A percentile compares a stretch with the other conserved stretches of the same genome.
phyloP scores from a whole-genome alignment of 2,329 filamentous ascomycete genomes.

The Exophiala calicioides region DNA sequence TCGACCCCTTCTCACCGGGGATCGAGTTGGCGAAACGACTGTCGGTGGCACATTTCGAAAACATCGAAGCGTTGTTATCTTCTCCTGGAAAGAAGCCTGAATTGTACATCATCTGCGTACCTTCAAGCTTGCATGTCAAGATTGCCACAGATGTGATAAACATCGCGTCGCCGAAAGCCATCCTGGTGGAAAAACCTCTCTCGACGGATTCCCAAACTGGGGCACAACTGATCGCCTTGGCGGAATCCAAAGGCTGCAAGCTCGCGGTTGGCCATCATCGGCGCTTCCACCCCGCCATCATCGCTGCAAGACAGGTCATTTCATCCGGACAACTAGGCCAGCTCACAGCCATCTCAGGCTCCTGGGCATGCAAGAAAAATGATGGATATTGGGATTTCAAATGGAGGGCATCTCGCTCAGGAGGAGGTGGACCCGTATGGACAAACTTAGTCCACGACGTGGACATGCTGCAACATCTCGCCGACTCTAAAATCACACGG shows the following conservation, averaged over 20 bases:
- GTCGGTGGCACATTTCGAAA: conserved; percentile 1
- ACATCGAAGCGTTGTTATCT: neutral
- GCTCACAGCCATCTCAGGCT: conserved; percentile 8
- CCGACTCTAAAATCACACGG: conserved; percentile 2
- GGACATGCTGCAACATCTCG: conserved; percentile 19
- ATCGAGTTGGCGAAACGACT: neutral
- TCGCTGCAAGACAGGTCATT: conserved; percentile 12
- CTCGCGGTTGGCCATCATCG: conserved; percentile 20
- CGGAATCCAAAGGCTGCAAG: neutral
- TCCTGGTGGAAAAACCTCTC: conserved; percentile 9
- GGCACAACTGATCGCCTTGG: neutral
- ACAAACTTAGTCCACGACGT: conserved; percentile 22
- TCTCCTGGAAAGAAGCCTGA: conserved; percentile 1
- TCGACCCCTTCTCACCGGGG: conserved; percentile 7
- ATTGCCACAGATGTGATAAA: conserved; percentile 1
- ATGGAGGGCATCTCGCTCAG: conserved; percentile 7
- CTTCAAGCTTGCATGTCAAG: conserved; percentile 3
- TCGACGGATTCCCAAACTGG: neutral
- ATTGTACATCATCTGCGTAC: conserved; percentile 10
- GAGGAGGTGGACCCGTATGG: conserved; percentile 10
- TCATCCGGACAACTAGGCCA: conserved; percentile 5
- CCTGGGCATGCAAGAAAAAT: conserved; percentile 15
- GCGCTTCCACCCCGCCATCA: conserved; percentile 11
- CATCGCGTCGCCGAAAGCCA: neutral
- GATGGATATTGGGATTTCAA: conserved; percentile 7